phyloP scores from a whole-genome alignment of 2,329 filamentous ascomycete species.

The Penicillium sp. region DNA sequence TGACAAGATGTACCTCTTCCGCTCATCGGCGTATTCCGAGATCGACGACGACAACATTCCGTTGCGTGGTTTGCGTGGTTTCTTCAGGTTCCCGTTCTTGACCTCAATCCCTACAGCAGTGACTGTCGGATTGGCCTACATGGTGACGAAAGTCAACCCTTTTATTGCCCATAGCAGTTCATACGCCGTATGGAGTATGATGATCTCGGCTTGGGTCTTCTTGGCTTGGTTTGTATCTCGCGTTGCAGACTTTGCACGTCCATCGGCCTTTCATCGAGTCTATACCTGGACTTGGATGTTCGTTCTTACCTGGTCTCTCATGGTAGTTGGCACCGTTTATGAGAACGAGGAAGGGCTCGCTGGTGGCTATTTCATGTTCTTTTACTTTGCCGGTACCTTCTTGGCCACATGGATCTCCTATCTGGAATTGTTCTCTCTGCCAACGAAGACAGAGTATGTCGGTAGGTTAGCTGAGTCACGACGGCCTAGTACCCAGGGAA shows the following conservation, averaged over 20 bases:
- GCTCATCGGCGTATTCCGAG: constrained; percentile 61
- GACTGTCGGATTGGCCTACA: constrained; percentile 69
- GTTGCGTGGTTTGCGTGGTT: constrained; percentile 74
- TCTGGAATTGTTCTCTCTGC: constrained; percentile 74
- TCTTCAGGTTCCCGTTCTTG: constrained; percentile 79
- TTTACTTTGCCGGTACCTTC: constrained; percentile 74
- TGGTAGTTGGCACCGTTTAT: constrained; percentile 71
- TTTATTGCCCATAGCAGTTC: constrained; percentile 86
- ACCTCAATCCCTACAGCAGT: constrained; percentile 65
- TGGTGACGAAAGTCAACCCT: constrained; percentile 81
- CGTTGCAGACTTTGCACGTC: constrained; percentile 73
- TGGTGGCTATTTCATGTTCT: constrained; percentile 76
- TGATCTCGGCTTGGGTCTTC: constrained; percentile 75
- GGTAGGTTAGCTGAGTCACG: constrained; percentile 50
- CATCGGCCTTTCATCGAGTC: constrained; percentile 79
- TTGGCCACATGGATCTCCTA: constrained; percentile 72
- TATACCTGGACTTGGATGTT: constrained; percentile 87
- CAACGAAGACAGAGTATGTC: constrained; percentile 68
- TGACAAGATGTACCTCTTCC: constrained; percentile 88
- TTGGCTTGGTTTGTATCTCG: constrained; percentile 79
- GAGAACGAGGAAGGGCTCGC: constrained; percentile 71
- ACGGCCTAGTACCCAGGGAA: constrained; percentile 37
- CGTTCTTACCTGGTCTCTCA: constrained; percentile 66
- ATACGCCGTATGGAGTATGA: constrained; percentile 87
- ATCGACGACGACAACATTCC: constrained; percentile 60